Base-by-base conservation (phyloP, 2,329 filamentous ascomycete genomes). In the Pseudohalonectria lignicola region DNA sequence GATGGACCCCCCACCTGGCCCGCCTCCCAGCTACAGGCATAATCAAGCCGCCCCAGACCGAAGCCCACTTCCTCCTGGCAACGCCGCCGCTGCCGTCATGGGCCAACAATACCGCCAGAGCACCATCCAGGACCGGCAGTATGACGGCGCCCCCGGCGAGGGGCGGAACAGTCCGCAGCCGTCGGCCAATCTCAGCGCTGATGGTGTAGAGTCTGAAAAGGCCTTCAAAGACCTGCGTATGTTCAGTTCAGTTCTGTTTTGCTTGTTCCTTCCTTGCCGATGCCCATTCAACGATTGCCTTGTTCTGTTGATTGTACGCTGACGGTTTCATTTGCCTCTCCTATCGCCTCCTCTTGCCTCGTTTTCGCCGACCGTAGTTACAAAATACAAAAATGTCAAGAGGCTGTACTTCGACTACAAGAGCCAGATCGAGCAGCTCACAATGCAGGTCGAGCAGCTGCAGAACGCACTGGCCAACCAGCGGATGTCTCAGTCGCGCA, bases 381-480 rank as follows among this genome's bases (percentile, higher is more conserved):
- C 77, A 48, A 98, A 98, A 64, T 98, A 98, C 58, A 93, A 93
- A 58, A 94, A 95, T 55, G 90, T 98, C 41, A 98, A 98, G 66
- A 80, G 87, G 40, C 84, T 95, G 51, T 98, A 95, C 57, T 96
- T 96, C 57, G 92, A 96, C 46, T 87, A 90, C 53, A 92, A 94
- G 55, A 73, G 79, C 13, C 88, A 95, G 61, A 90, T 96, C 39
- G 88, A 95, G 52, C 77, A 83, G 51, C 82, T 94, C 50, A 83
- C 81, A 47, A 72, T 79, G 15, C 88, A 95, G 59, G 84, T 96
- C 18, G 90, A 95, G 57, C 83, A 92, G 51, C 71, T 98, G 15
- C 92, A 98, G 57, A 96, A 98, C 57, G 92, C 87, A n/a, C 76
- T 98, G 38, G 92, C 92, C 41, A 92, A 94, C 59, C 92, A 96